These are phyloP conservation scores for Aureobasidium sp. DNA, from an alignment of 2,329 filamentous ascomycete genomes.

Conservation along the genomic window DNA sequence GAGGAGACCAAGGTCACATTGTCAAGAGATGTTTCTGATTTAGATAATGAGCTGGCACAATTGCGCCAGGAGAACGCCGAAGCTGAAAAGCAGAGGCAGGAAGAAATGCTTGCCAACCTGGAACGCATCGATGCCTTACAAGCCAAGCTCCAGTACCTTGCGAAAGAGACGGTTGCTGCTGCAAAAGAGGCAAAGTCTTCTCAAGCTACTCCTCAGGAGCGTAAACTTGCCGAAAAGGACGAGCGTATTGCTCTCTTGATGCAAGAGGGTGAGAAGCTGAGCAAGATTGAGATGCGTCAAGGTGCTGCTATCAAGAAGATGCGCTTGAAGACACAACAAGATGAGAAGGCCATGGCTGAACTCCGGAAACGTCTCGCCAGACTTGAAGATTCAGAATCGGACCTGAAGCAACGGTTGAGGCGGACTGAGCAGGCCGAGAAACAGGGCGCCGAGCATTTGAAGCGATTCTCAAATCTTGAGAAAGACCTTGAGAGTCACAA, in stretches of 20 bases:
- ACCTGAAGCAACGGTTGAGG: slow-evolving; percentile 54
- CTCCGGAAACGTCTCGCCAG: slow-evolving; percentile 56
- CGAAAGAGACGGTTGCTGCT: slow-evolving; percentile 68
- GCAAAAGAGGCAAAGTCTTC: slow-evolving; percentile 65
- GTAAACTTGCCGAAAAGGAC: slow-evolving; percentile 81
- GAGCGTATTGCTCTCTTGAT: slow-evolving; percentile 83
- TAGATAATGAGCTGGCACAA: slow-evolving; percentile 41
- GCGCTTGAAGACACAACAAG: slow-evolving; percentile 45
- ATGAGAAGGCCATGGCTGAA: slow-evolving; percentile 44
- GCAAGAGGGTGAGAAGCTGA: slow-evolving; percentile 85
- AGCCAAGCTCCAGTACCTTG: slow-evolving; percentile 81
- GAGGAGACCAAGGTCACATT: not conserved
- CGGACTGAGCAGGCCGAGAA: slow-evolving; percentile 54
- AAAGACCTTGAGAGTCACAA: slow-evolving; percentile 56
- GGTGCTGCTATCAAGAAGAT: slow-evolving; percentile 77
- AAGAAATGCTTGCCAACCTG: slow-evolving; percentile 75
- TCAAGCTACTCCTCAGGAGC: slow-evolving; percentile 60
- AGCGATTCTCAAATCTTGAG: slow-evolving; percentile 44
- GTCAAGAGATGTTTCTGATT: slow-evolving; percentile 20
- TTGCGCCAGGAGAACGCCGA: slow-evolving; percentile 46
- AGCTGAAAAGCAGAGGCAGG: slow-evolving; percentile 58
- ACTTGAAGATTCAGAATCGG: slow-evolving; percentile 57
- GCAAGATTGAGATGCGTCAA: slow-evolving; percentile 78
- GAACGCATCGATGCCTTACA: slow-evolving; percentile 90
- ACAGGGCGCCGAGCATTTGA: slow-evolving; percentile 49